A percentile compares a stretch with the other conserved stretches of the same genome.
Conservation (phyloP, 768 basidiomycete genomes). For the Paxillus rubicundulus region DNA sequence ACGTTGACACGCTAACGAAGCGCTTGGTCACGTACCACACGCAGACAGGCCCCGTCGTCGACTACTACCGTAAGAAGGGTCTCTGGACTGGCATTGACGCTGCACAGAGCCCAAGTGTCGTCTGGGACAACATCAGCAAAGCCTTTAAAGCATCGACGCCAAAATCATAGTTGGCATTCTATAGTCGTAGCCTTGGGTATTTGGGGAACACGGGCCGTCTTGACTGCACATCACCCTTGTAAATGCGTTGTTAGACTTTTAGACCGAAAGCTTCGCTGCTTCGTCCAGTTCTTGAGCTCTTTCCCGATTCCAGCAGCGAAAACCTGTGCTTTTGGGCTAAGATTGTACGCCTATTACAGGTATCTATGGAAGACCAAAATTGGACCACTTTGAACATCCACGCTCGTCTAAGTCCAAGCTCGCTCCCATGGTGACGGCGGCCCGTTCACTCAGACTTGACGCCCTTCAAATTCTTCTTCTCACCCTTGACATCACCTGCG, state of each 20-base stretch:
- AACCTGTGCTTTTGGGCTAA: constrained; percentile 1
- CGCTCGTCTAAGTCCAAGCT: neutral
- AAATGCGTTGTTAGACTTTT: constrained; percentile 20
- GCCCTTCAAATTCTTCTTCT: constrained; percentile 46
- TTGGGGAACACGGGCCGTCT: neutral
- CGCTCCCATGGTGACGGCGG: too few species aligned
- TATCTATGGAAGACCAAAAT: constrained; percentile 13
- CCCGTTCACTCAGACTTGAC: constrained; percentile 27
- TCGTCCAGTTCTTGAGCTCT: neutral
- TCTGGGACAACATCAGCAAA: constrained; percentile 80
- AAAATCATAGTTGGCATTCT: constrained; percentile 12
- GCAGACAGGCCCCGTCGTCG: constrained; percentile 94
- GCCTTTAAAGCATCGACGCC: constrained; percentile 47
- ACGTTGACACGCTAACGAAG: constrained; percentile 90
- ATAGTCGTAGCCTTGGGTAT: neutral
- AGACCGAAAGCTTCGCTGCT: constrained; percentile 9
- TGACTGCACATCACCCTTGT: constrained; percentile 25
- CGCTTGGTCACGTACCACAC: constrained; percentile 86
- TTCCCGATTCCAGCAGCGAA: neutral
- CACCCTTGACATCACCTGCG: constrained; percentile 71
- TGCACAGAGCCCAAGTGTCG: constrained; percentile 86
- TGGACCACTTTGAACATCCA: constrained; percentile 6
- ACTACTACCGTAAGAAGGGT: constrained; percentile 91
- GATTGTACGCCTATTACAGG: constrained; percentile 15
- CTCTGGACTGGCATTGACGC: constrained; percentile 92